These are phyloP conservation scores for Anethum foeniculum DNA, from an alignment of 140 eudicot genomes.

Conservation along the genomic window DNA sequence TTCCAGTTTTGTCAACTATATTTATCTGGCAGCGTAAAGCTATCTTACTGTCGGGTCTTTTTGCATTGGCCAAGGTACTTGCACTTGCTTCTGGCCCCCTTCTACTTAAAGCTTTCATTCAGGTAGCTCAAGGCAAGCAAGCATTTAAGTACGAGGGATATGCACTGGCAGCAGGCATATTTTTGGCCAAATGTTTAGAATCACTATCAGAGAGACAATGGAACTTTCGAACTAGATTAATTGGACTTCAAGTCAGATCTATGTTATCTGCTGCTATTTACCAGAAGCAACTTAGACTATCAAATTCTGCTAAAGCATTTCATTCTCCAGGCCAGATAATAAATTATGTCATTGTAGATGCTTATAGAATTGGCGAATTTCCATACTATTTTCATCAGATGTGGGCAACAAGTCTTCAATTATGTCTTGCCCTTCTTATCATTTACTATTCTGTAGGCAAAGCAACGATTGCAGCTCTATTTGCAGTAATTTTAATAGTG, in stretches of 20 bases:
- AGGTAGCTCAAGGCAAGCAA: conserved; percentile 43
- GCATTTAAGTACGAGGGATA: conserved; percentile 47
- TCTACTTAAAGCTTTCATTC: conserved; percentile 52
- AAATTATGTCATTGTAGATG: too few species aligned
- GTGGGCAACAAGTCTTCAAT: conserved; percentile 55
- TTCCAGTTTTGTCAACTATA: conserved; percentile 33
- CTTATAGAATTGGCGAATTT: too few species aligned
- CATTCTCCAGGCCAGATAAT: too few species aligned
- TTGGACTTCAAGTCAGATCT: too few species aligned
- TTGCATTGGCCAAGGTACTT: conserved; percentile 49
- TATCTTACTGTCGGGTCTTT: conserved; percentile 39
- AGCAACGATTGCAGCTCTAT: conserved; percentile 48
- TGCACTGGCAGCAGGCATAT: conserved; percentile 43
- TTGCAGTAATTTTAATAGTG: conserved; percentile 34
- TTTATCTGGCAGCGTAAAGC: conserved; percentile 41
- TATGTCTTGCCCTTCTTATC: conserved; percentile 43
- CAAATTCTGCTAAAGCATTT: too few species aligned
- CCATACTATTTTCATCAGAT: conserved; percentile 60
- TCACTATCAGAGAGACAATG: too few species aligned
- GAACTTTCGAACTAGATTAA: too few species aligned
- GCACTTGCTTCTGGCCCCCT: conserved; percentile 53
- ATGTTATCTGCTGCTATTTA: too few species aligned
- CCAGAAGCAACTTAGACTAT: too few species aligned
- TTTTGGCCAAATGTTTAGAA: conserved; percentile 46
- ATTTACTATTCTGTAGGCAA: conserved; percentile 46